A percentile compares a stretch with the other conserved stretches of the same genome.
These are phyloP conservation scores for Irpex sp. DNA, from an alignment of 1,284 basidiomycete genomes.

Conservation along the genomic window DNA sequence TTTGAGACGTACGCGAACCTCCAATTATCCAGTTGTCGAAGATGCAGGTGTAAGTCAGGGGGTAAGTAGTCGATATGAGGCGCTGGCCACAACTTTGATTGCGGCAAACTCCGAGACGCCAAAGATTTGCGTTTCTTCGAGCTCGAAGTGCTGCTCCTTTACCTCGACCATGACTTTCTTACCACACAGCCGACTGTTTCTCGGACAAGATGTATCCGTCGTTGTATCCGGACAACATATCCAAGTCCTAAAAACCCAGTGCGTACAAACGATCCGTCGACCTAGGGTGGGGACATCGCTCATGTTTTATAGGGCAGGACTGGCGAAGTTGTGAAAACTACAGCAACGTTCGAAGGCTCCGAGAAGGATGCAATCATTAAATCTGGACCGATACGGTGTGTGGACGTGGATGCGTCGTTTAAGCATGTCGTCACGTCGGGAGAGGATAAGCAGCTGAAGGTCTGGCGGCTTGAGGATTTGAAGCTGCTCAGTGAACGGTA, in stretches of 20 bases:
- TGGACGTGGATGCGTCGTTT: conserved; percentile 46
- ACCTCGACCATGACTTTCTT: conserved; percentile 17
- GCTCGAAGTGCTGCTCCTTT: neutral
- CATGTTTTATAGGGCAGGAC: conserved; percentile 37
- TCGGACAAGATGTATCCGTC: conserved; percentile 31
- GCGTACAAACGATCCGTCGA: conserved; percentile 15
- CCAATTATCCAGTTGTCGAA: neutral
- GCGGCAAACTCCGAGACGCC: neutral
- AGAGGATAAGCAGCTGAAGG: conserved; percentile 78
- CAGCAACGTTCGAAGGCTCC: conserved; percentile 29
- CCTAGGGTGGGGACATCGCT: conserved; percentile 4
- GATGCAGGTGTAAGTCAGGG: neutral
- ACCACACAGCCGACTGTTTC: conserved; percentile 48
- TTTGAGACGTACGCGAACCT: neutral
- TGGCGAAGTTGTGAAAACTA: conserved; percentile 49
- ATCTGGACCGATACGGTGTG: conserved; percentile 59
- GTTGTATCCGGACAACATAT: conserved; percentile 58
- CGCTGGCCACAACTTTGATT: neutral
- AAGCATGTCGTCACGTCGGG: conserved; percentile 60
- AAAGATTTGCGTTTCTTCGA: neutral
- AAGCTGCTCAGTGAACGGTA: conserved; percentile 62
- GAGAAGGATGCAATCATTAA: conserved; percentile 35
- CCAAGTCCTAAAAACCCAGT: conserved; percentile 52
- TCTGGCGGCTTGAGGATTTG: conserved; percentile 64
- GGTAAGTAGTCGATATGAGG: neutral